These are phyloP conservation scores for Extremus antarcticus DNA, from an alignment of 495 filamentous ascomycete genomes.

Conservation along the genomic window DNA sequence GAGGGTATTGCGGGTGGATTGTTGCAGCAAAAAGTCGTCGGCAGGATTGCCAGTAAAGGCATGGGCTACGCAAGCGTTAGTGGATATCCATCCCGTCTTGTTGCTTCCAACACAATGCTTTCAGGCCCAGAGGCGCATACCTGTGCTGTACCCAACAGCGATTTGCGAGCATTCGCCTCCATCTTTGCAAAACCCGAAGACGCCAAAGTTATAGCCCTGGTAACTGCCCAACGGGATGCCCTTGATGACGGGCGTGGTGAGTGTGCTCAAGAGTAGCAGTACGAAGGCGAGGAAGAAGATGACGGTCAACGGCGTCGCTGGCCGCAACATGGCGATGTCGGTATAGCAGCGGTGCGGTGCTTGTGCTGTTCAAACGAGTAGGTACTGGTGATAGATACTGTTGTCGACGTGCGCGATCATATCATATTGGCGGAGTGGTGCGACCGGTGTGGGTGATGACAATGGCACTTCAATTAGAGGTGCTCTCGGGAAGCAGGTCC, in stretches of 20 bases:
- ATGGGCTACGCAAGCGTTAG: background rate
- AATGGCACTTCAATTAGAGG: background rate
- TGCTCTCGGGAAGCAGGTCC: background rate
- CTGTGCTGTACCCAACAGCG: slow-evolving; percentile 72
- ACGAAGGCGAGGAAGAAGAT: slow-evolving; percentile 78
- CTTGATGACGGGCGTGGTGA: slow-evolving; percentile 88
- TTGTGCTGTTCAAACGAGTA: background rate
- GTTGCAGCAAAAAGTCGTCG: slow-evolving; percentile 62
- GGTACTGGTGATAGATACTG: background rate
- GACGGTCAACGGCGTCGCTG: slow-evolving; percentile 82
- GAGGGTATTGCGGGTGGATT: slow-evolving; percentile 65
- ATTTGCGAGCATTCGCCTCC: slow-evolving; percentile 51
- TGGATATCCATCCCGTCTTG: background rate
- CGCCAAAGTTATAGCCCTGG: slow-evolving; percentile 70
- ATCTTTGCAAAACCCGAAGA: slow-evolving; percentile 76
- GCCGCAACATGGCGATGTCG: slow-evolving; percentile 54
- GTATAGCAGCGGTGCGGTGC: background rate
- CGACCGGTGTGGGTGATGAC: background rate
- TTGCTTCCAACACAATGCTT: background rate
- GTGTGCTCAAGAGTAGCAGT: slow-evolving; percentile 71
- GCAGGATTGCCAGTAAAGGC: slow-evolving; percentile 31
- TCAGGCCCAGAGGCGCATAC: slow-evolving; percentile 38
- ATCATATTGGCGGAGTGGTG: background rate
- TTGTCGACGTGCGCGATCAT: background rate
- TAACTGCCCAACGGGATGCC: slow-evolving; percentile 71